Evolutionary conservation across 805 yeast species (phyloP).

Genomic region (Kodamaea leandrae): DNA sequence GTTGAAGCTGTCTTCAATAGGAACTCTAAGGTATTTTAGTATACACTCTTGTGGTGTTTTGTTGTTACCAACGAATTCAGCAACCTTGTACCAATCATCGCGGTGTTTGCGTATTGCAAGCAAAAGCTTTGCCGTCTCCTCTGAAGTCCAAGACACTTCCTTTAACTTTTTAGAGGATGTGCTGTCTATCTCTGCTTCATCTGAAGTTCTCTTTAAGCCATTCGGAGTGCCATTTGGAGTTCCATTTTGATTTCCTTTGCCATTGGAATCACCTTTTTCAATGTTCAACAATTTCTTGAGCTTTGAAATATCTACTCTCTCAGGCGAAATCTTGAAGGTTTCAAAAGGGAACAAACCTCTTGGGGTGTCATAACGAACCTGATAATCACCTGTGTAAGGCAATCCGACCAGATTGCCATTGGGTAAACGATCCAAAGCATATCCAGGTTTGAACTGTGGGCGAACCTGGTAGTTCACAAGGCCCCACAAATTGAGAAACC

Average conservation of each 20-base stretch:
- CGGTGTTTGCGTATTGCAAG: slow-evolving; percentile 60
- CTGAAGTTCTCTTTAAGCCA: slow-evolving; percentile 2
- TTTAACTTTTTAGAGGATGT: slow-evolving; percentile 21
- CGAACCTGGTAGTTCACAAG: slow-evolving; percentile 89
- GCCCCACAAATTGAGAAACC: slow-evolving; percentile 89
- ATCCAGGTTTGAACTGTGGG: slow-evolving; percentile 67
- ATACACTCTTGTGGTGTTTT: slow-evolving; percentile 79
- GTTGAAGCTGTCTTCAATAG: slow-evolving; percentile 71
- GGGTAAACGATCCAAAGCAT: slow-evolving; percentile 50
- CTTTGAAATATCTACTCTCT: slow-evolving; percentile 41
- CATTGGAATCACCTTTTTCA: slow-evolving; percentile 4
- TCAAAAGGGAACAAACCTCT: slow-evolving; percentile 91
- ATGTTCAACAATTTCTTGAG: slow-evolving; percentile 27
- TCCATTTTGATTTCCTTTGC: slow-evolving; percentile 7
- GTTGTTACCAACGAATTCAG: slow-evolving; percentile 59
- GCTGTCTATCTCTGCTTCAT: neutral
- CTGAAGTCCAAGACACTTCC: slow-evolving; percentile 59
- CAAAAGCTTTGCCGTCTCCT: slow-evolving; percentile 58
- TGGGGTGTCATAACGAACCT: slow-evolving; percentile 82
- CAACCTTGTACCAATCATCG: slow-evolving; percentile 78
- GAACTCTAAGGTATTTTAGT: slow-evolving; percentile 71
- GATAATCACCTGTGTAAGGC: slow-evolving; percentile 73
- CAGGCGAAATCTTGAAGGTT: slow-evolving; percentile 66
- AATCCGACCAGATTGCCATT: slow-evolving; percentile 48
- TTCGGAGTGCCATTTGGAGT: slow-evolving; percentile 6